Percentiles rank a stretch among this genome's conserved stretches.
phyloP scores from a whole-genome alignment of 2,329 filamentous ascomycete genomes.

The Beauveria pseudobassiana region DNA sequence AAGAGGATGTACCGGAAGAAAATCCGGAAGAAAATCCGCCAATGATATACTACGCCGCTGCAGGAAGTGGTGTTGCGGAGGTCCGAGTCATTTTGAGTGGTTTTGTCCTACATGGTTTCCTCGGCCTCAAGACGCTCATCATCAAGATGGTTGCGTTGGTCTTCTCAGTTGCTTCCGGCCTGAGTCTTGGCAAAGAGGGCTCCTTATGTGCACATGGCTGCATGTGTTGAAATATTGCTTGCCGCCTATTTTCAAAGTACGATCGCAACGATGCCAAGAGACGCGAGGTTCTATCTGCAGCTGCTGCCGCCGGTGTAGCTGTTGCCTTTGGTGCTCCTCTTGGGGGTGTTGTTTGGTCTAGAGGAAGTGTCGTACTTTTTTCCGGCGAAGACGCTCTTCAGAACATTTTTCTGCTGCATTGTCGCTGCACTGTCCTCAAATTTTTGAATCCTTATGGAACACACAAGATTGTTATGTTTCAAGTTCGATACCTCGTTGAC shows the following conservation, averaged over 20 bases:
- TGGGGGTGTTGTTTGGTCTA: slow-evolving; percentile 83
- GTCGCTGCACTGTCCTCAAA: slow-evolving; percentile 86
- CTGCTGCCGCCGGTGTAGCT: slow-evolving; percentile 83
- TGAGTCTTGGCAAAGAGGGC: slow-evolving; percentile 89
- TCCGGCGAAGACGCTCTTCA: slow-evolving; percentile 91
- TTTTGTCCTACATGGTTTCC: slow-evolving; percentile 92
- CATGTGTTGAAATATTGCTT: slow-evolving; percentile 90
- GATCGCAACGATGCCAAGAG: slow-evolving; percentile 90
- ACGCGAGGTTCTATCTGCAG: slow-evolving; percentile 87
- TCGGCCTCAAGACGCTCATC: slow-evolving; percentile 78
- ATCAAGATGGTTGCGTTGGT: slow-evolving; percentile 80
- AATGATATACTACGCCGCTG: slow-evolving; percentile 93
- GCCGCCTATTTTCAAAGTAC: slow-evolving; percentile 90
- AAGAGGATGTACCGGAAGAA: slow-evolving; percentile 29
- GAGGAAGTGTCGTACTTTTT: slow-evolving; percentile 98
- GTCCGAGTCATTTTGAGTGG: slow-evolving; percentile 97
- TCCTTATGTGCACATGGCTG: slow-evolving; percentile 97
- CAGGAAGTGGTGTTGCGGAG: slow-evolving; percentile 92
- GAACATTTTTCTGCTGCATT: slow-evolving; percentile 98
- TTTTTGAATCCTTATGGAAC: slow-evolving; percentile 96
- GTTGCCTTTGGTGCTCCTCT: slow-evolving; percentile 88
- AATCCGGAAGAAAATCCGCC: slow-evolving; percentile 42
- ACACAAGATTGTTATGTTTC: slow-evolving; percentile 92
- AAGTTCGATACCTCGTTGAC: slow-evolving; percentile 82
- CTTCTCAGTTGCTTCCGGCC: slow-evolving; percentile 82